phyloP scores from a whole-genome alignment of 1,284 basidiomycete species.

The Paramarasmius palmivorus region DNA sequence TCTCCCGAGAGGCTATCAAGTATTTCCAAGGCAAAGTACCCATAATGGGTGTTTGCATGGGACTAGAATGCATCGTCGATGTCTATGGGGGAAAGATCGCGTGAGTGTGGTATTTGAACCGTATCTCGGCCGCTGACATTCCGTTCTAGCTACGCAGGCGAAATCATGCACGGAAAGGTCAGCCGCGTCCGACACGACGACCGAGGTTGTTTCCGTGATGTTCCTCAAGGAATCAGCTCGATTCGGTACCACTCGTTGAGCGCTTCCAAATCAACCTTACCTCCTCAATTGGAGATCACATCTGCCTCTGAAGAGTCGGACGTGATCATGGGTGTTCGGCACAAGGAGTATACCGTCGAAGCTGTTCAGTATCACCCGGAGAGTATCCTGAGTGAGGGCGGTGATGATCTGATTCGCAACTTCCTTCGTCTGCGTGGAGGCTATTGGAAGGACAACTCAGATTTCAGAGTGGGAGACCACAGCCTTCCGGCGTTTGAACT shows the following conservation, averaged over 20 bases:
- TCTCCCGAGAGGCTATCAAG: slow-evolving; percentile 86
- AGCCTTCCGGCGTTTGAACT: slow-evolving; percentile 64
- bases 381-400: slow-evolving; percentile 89
- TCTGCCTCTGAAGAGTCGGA: slow-evolving; percentile 87
- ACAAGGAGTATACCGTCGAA: slow-evolving; percentile 85
- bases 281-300: slow-evolving; percentile 80
- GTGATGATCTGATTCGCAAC: slow-evolving; percentile 81
- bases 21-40: slow-evolving; percentile 94
- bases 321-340: slow-evolving; percentile 97
- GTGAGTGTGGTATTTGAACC: slow-evolving; percentile 55
- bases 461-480: slow-evolving; percentile 63
- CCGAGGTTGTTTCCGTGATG: slow-evolving; percentile 84
- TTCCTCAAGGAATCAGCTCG: slow-evolving; percentile 84
- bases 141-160: slow-evolving; percentile 80
- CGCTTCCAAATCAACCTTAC: slow-evolving; percentile 79
- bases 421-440: slow-evolving; percentile 86
- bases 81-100: slow-evolving; percentile 82
- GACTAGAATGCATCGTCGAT: slow-evolving; percentile 92
- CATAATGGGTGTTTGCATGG: slow-evolving; percentile 98
- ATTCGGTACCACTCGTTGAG: slow-evolving; percentile 98
- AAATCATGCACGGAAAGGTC: slow-evolving; percentile 98
- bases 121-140: neutral
- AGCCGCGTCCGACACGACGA: slow-evolving; percentile 87
- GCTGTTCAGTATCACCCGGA: slow-evolving; percentile 99
- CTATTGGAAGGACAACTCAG: slow-evolving; percentile 84